phyloP scores from a whole-genome alignment of 2,329 filamentous ascomycete genomes.

The Cladorrhinum sp. region DNA sequence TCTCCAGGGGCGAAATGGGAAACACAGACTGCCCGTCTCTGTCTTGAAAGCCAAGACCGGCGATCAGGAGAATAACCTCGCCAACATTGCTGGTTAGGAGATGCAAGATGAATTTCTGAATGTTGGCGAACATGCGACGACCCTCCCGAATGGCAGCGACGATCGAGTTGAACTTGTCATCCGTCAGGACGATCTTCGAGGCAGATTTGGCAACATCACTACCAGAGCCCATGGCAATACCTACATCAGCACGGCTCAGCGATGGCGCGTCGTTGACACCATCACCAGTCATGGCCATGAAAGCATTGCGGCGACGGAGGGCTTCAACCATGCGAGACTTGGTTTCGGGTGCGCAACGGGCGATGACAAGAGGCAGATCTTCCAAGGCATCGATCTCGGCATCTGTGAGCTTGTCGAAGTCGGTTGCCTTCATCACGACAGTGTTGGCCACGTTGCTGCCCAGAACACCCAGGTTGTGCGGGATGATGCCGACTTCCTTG shows the following conservation, averaged over 20 bases:
- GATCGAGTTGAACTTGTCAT: constrained; percentile 87
- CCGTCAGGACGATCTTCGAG: constrained; percentile 75
- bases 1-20: constrained; percentile 79
- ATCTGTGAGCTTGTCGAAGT: constrained; percentile 76
- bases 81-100: constrained; percentile 78
- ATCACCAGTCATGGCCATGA: constrained; percentile 85
- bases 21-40: constrained; percentile 70
- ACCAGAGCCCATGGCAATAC: constrained; percentile 87
- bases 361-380: constrained; percentile 75
- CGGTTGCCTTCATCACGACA: constrained; percentile 70
- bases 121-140: constrained; percentile 82
- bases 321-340: constrained; percentile 92
- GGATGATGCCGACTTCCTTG: constrained; percentile 73
- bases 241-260: constrained; percentile 76
- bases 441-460: constrained; percentile 61
- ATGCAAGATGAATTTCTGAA: constrained; percentile 83
- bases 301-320: constrained; percentile 70
- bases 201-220: constrained; percentile 84
- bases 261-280: constrained; percentile 86
- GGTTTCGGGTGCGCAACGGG: constrained; percentile 78
- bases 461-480: constrained; percentile 56
- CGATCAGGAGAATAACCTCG: constrained; percentile 75
- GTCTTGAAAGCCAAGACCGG: constrained; percentile 81
- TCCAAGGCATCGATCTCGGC: constrained; percentile 72
- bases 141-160: constrained; percentile 80